A percentile compares a stretch with the other conserved stretches of the same genome.
Evolutionary conservation across 768 basidiomycete species (phyloP).

Genomic region (Termitomyces heimii): DNA sequence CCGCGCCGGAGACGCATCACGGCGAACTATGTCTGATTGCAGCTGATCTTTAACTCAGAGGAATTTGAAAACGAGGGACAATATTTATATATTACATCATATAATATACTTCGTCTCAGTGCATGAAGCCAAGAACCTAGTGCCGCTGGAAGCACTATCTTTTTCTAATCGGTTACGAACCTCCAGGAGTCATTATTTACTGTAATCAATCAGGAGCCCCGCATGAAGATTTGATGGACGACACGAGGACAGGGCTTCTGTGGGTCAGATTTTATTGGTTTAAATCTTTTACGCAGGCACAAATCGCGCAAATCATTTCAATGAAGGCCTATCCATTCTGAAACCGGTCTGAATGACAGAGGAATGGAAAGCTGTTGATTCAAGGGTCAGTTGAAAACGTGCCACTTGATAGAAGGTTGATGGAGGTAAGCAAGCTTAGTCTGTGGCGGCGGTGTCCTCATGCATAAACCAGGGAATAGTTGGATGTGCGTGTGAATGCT

Average conservation of each 20-base stretch:
- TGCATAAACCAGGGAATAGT: background rate
- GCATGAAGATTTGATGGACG: background rate
- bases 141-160: background rate
- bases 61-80: background rate
- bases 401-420: background rate
- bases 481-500: background rate
- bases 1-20: background rate
- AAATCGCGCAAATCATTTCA: background rate
- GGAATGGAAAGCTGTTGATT: background rate
- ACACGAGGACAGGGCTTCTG: background rate
- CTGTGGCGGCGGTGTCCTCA: background rate
- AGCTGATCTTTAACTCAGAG: background rate
- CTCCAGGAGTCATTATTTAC: background rate
- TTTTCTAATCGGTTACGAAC: background rate
- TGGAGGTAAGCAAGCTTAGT: background rate
- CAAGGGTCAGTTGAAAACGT: background rate
- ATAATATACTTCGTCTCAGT: background rate
- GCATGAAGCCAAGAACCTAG: background rate
- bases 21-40: background rate
- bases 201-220: background rate
- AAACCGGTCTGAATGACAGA: no score
- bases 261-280: background rate
- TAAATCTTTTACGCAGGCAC: background rate
- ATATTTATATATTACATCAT: background rate
- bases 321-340: background rate